Evolutionary conservation across 768 basidiomycete genomes (phyloP), one percentile per base, ranked within the genome.

Genomic region (Rhodotorula paludigena): DNA sequence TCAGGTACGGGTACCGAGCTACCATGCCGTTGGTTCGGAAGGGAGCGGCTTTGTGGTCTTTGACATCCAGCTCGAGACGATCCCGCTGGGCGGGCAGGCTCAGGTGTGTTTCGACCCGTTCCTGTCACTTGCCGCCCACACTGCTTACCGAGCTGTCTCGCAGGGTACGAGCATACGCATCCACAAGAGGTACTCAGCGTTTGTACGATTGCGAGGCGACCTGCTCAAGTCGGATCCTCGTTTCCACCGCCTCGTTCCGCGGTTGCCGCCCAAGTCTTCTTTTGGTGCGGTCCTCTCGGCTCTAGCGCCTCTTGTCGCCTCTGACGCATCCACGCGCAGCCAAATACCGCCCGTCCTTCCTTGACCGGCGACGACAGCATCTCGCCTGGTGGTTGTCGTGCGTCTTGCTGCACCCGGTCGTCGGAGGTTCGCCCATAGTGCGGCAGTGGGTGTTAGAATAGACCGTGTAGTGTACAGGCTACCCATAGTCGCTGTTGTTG

Each of bases 121-220:
- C 45, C 30, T n/a, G 5, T 3, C 7, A 28, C 28, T 41, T 16
- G 28, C 20, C 28, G 41, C 18, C 8, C 8, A 3, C 44, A 12
- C 21, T 23, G 42, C 30, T 25, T 25, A 36, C 32, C 1, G 4
- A 14, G 4, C 3, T 51, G n/a, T 32, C 10, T n/a, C 28, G 20
- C 65, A 76, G 74, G 68, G 70, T 2, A 65, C 73, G 2, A 45
- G 45, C 2, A 65, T 76, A 23, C 48, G 56, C 9, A 56, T 52
- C 0, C 68, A 74, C 33, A 72, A 74, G 42, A 70, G 75, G 7
- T 76, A 76, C 57, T 75, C 74, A 14, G 66, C 75, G 1, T 76
- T 76, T 44, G 74, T 74, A 20, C 49, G 57, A 6, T 64, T 76
- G 1, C 67, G 74, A 0, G 48, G 59, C 25, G 71, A 71, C n/a